Evolutionary conservation across 2,329 filamentous ascomycete species (phyloP).

Genomic region (Ophiostoma sp.): DNA sequence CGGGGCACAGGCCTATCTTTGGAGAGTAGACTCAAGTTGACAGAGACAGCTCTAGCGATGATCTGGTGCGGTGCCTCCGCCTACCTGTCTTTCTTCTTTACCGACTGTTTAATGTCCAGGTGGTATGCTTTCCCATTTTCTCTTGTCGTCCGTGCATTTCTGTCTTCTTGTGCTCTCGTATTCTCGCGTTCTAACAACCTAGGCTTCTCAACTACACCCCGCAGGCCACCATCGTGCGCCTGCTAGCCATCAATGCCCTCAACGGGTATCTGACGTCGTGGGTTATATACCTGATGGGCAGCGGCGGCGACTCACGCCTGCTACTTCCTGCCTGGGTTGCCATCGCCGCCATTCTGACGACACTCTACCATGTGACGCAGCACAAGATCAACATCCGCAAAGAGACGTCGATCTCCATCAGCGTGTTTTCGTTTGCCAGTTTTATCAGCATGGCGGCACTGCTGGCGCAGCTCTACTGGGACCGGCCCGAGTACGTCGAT

Average conservation of each 20-base stretch:
- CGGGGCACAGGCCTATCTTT: slow-evolving; percentile 29
- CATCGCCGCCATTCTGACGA: slow-evolving; percentile 67
- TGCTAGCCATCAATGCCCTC: slow-evolving; percentile 66
- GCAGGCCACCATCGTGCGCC: slow-evolving; percentile 71
- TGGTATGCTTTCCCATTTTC: slow-evolving; percentile 37
- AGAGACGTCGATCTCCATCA: slow-evolving; percentile 70
- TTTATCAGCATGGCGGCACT: slow-evolving; percentile 70
- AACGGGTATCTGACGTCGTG: slow-evolving; percentile 71
- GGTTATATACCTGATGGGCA: slow-evolving; percentile 64
- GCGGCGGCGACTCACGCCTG: slow-evolving; percentile 62
- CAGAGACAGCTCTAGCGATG: slow-evolving; percentile 64
- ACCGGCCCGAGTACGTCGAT: slow-evolving; percentile 55
- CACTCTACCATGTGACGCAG: slow-evolving; percentile 70
- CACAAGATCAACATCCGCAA: slow-evolving; percentile 74
- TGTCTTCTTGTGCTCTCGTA: not conserved
- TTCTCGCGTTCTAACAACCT: too few relatives aligned
- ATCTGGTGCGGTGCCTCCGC: slow-evolving; percentile 74
- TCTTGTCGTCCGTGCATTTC: slow-evolving; percentile 38
- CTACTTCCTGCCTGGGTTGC: slow-evolving; percentile 72
- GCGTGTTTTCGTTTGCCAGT: slow-evolving; percentile 69
- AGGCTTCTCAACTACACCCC: slow-evolving; percentile 77
- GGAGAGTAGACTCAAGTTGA: slow-evolving; percentile 51
- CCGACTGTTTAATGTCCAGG: slow-evolving; percentile 77
- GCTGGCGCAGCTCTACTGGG: slow-evolving; percentile 60
- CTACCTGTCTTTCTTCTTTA: slow-evolving; percentile 77